Evolutionary conservation across 805 yeast genomes (phyloP).

Genomic region (Millerozyma acaciae): DNA sequence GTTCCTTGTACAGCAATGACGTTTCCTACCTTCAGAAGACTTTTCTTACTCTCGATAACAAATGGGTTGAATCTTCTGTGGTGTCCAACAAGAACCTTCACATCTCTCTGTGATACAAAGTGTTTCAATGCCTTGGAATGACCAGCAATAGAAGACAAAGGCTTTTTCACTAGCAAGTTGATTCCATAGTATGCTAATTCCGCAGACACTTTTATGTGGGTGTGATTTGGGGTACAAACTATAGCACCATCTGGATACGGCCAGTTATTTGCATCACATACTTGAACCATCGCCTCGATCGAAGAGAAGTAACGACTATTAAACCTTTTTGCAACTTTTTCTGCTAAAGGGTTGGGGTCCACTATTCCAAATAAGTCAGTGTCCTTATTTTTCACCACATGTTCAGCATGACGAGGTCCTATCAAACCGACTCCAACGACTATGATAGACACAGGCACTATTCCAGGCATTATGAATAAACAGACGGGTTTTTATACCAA

Average conservation of each 20-base stretch:
- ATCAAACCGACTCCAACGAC: slow-evolving; percentile 40
- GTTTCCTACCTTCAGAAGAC: slow-evolving; percentile 25
- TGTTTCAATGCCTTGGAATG: slow-evolving; percentile 29
- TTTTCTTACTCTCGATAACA: slow-evolving; percentile 30
- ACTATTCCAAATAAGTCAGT: slow-evolving; percentile 29
- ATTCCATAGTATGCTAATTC: slow-evolving; percentile 31
- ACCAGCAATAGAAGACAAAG: slow-evolving; percentile 26
- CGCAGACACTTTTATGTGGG: slow-evolving; percentile 29
- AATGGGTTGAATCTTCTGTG: slow-evolving; percentile 40
- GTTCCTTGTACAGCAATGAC: slow-evolving; percentile 36
- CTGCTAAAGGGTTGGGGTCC: slow-evolving; percentile 30
- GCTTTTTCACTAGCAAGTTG: slow-evolving; percentile 35
- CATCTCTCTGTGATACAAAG: slow-evolving; percentile 17
- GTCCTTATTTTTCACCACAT: slow-evolving; percentile 20
- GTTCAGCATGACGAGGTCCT: slow-evolving; percentile 40
- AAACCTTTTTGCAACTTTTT: slow-evolving; percentile 20
- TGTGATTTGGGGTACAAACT: slow-evolving; percentile 37
- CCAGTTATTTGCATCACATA: slow-evolving; percentile 12
- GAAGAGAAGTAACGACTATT: slow-evolving; percentile 19
- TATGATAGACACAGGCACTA: too few species aligned
- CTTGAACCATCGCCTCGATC: slow-evolving; percentile 21
- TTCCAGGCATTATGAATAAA: too few species aligned
- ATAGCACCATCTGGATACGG: slow-evolving; percentile 35
- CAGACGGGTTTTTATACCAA: too few species aligned
- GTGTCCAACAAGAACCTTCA: slow-evolving; percentile 35